Evolutionary conservation across 129 eudicot species (phyloP).

Genomic region (Centella asiatica): DNA sequence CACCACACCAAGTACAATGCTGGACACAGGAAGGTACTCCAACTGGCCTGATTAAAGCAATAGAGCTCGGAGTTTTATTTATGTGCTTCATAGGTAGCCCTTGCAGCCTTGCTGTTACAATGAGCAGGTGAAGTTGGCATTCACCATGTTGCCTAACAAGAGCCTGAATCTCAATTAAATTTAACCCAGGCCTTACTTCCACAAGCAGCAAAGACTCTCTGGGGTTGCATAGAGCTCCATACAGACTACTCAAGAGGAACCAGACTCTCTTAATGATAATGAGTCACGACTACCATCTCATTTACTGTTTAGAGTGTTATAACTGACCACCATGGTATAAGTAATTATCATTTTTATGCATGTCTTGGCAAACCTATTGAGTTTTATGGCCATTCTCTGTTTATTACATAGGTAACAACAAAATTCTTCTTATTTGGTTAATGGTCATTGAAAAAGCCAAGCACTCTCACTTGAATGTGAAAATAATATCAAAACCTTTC

Average conservation of each 20-base stretch:
- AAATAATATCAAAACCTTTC: neutral
- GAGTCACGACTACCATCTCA: too few species aligned
- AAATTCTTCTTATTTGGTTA: neutral
- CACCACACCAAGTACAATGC: too few species aligned
- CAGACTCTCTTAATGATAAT: too few species aligned
- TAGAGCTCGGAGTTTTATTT: neutral
- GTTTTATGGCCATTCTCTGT: too few species aligned
- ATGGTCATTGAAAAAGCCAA: neutral
- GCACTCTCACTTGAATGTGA: neutral
- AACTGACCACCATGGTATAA: too few species aligned
- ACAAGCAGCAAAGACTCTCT: too few species aligned
- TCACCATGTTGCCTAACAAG: neutral
- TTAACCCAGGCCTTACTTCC: neutral
- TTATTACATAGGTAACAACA: neutral
- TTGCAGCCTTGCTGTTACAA: neutral
- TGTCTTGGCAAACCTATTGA: too few species aligned
- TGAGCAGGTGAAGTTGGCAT: conserved; percentile 1
- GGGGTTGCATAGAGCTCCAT: too few species aligned
- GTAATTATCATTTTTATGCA: too few species aligned
- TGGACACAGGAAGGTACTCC: too few species aligned
- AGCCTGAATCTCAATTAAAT: neutral
- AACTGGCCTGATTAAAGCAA: too few species aligned
- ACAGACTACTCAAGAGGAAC: too few species aligned
- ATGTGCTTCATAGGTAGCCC: neutral
- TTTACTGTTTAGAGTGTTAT: neutral